Conservation (phyloP, 331 rosid species). For the Malus hybrid region DNA sequence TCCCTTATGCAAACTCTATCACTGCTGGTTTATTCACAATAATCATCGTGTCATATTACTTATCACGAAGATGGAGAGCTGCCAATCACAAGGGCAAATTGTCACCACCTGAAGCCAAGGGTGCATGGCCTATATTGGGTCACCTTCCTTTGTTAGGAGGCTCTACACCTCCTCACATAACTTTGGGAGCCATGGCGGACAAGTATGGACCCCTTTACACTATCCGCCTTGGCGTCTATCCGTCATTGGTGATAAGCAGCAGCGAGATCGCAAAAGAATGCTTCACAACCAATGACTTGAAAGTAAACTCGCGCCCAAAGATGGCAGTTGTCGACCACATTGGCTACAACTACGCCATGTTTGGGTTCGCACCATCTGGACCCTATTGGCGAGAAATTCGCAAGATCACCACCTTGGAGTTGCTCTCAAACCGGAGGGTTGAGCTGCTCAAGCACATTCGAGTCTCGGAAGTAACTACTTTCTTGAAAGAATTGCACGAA, state of each 20-base stretch:
- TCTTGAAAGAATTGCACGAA: not conserved
- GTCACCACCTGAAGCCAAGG: slow-evolving; percentile 17
- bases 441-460: slow-evolving; percentile 8
- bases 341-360: slow-evolving; percentile 31
- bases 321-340: not conserved
- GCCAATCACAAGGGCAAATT: not conserved
- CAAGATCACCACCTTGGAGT: slow-evolving; percentile 16
- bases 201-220: slow-evolving; percentile 23
- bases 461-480: slow-evolving; percentile 7
- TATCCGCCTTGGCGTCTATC: slow-evolving; percentile 19
- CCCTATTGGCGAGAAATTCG: slow-evolving; percentile 33
- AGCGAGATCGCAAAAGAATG: slow-evolving; percentile 27
- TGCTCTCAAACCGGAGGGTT: slow-evolving; percentile 24
- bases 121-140: slow-evolving; percentile 36
- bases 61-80: not conserved
- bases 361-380: slow-evolving; percentile 16
- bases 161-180: slow-evolving; percentile 15
- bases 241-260: slow-evolving; percentile 24
- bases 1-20: not conserved
- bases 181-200: slow-evolving; percentile 33
- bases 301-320: slow-evolving; percentile 16
- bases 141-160: slow-evolving; percentile 26
- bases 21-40: not conserved
- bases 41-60: not conserved
- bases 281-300: slow-evolving; percentile 18